Evolutionary conservation across 352 stramenopile species (phyloP), one percentile per base, ranked within the genome.

Genomic region (Phytophthora megakarya): DNA sequence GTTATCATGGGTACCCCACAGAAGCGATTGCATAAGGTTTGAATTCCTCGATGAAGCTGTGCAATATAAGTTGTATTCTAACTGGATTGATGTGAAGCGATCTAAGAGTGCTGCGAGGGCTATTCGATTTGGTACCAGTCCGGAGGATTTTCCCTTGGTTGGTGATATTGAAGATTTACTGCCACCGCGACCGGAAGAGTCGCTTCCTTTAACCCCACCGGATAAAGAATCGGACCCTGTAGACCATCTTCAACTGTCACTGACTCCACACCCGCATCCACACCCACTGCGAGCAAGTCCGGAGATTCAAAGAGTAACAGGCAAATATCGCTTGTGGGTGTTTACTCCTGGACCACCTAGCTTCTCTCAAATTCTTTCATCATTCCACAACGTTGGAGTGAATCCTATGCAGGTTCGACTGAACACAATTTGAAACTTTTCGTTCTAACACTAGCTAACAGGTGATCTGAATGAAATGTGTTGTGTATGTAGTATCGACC

Each of bases 91-190:
- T 62, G 39, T 63, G 21, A 65, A 75, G 67, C 12, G 50, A 39
- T 62, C 49, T 57, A 46, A 30, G 26, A 65, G 47, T 47, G 30
- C 28, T 61, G 48, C 46, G 19, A 72, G 51, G 21, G 21, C 44
- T 48, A 54, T 66, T 18, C 45, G 45, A 33, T 60, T 71, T 48
- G 58, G 45, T 7, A 15, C 25, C 12, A 75, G 51, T 48, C 52
- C 65, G 1, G 78, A 88, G 26, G 67, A 85, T 48, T 74, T 67
- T 2, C 71, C 81, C 4, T 51, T 78, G 3, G 8, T 88, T 44
- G 64, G 53, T 2, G 80, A 88, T 42, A 85, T 90, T 42, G 81
- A 92, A 52, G 84, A 92, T 32, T 25, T 94, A 19, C 45, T 92
- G 5, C 70, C 80, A 19, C 78, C 79, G 8, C 68, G 69, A 19